Base-by-base conservation (phyloP, 305 asterid species). In the Salvia sclarea region DNA sequence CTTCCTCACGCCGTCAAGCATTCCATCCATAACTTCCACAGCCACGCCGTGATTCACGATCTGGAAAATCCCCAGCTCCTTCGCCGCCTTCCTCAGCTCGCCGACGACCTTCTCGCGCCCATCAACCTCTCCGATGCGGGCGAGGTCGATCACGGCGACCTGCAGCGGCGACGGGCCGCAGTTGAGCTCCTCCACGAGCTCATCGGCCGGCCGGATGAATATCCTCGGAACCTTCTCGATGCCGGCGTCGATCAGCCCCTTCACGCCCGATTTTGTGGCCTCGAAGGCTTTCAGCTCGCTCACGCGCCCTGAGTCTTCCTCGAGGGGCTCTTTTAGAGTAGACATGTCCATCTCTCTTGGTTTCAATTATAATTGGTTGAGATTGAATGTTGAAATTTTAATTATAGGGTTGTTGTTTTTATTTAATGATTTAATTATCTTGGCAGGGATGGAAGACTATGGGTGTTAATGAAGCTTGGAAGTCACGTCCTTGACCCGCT, bases 31-130 rank as follows among this genome's bases (percentile, higher is more conserved):
- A 6, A 82, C 83, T 41, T 71, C 66, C 8, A 4, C 0, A 2
- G 77, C 65, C 11, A 90, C 71, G 2, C 91, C 90, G 47, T 83
- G 95, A 75, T 90, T 84, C 67, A 85, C 78, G 16, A 88, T 78
- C 55, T 69, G 87, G 80, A 88, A 91, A 47, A 88, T 77, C 3
- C 92, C 97, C 82, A 82, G 74, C 14, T 79, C 76, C 30, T 66
- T 65, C 0, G 95, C 83, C 0, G 97, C 97, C 1, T 22, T 52
- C 49, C 65, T 78, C n/a, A 86, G 48, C 61, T 79, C 64, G 1
- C 63, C 61, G 0, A 85, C 63, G 3, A 85, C 63, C 57, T 58
- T 54, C 64, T 53, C 60, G 7, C 79, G 82, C 8, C 9, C 12
- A 8, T 71, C 82, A 1, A n/a, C 62, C 7, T 53, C 30, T 10